Evolutionary conservation across 2,329 filamentous ascomycete species (phyloP).

Genomic region (Hymenoscyphus scutula): DNA sequence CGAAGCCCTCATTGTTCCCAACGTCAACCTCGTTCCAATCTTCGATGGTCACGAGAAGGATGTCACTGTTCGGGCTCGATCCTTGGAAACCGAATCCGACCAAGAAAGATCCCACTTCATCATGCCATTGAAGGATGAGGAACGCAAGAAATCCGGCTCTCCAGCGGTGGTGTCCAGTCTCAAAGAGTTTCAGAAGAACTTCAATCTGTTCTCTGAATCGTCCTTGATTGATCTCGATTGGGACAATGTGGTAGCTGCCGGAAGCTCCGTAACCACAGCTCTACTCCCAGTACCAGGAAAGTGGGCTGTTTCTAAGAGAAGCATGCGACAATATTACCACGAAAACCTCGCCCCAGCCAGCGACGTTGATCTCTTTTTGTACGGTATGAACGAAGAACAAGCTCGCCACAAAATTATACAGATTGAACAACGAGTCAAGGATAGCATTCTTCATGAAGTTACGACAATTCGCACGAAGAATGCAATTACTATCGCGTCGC

Average conservation of each 20-base stretch:
- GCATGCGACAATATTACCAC: constrained; percentile 73
- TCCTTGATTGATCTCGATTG: constrained; percentile 74
- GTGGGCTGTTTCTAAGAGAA: constrained; percentile 60
- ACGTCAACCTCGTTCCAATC: constrained; percentile 64
- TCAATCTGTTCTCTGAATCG: constrained; percentile 77
- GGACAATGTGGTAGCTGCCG: constrained; percentile 78
- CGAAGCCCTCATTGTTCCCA: constrained; percentile 52
- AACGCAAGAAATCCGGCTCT: constrained; percentile 60
- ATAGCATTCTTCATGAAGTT: constrained; percentile 78
- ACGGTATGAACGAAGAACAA: constrained; percentile 73
- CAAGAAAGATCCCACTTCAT: constrained; percentile 65
- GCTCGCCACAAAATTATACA: constrained; percentile 80
- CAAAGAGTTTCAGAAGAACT: constrained; percentile 73
- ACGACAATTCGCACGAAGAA: constrained; percentile 85
- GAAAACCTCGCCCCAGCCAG: constrained; percentile 78
- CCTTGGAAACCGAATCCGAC: constrained; percentile 55
- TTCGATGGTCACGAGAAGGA: constrained; percentile 56
- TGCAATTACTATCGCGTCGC: constrained; percentile 79
- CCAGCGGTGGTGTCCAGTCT: constrained; percentile 66
- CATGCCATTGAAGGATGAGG: constrained; percentile 61
- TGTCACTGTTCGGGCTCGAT: constrained; percentile 61
- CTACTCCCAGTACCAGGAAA: constrained; percentile 67
- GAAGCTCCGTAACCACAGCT: constrained; percentile 77
- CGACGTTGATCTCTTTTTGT: constrained; percentile 84
- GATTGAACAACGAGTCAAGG: constrained; percentile 72